Percentiles rank a stretch among this genome's conserved stretches.
Evolutionary conservation across 139 green algal genomes (phyloP).

Genomic region (Chloropicon primus): DNA sequence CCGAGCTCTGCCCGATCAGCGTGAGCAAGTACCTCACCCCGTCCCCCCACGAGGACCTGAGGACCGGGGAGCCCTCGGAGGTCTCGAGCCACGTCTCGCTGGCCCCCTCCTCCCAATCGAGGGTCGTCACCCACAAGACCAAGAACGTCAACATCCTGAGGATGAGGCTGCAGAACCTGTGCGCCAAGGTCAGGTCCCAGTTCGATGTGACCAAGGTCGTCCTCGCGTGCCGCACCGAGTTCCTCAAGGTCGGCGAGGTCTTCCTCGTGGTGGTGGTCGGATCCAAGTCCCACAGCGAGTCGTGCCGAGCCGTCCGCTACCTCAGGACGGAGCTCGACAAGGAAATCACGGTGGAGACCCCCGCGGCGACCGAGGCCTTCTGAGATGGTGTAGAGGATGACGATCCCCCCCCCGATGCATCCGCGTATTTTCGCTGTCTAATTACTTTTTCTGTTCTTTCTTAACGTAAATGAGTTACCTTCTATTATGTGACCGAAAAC

Average conservation of each 20-base stretch:
- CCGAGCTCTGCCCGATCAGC: neutral
- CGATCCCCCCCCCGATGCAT: too few relatives aligned
- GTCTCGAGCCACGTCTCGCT: neutral
- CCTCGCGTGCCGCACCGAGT: neutral
- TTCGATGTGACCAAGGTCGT: neutral
- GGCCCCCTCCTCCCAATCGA: neutral
- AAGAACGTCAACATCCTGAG: neutral
- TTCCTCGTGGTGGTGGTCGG: neutral
- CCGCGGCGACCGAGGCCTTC: too few relatives aligned
- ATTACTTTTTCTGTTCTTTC: too few relatives aligned
- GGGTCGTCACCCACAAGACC: neutral
- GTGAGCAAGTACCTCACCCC: neutral
- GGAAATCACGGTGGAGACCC: neutral
- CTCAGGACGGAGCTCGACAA: neutral
- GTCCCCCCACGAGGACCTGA: neutral
- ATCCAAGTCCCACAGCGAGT: neutral
- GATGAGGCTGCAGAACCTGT: neutral
- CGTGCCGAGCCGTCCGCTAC: neutral
- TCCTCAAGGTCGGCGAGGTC: neutral
- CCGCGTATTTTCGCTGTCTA: too few relatives aligned
- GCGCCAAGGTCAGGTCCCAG: neutral
- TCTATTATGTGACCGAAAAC: too few relatives aligned
- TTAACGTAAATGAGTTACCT: too few relatives aligned
- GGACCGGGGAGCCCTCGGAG: neutral
- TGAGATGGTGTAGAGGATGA: too few relatives aligned